Percentiles rank a stretch among this genome's conserved stretches.
Evolutionary conservation across 2,329 filamentous ascomycete genomes (phyloP).

Genomic region (Trichoderma koningiopsis): DNA sequence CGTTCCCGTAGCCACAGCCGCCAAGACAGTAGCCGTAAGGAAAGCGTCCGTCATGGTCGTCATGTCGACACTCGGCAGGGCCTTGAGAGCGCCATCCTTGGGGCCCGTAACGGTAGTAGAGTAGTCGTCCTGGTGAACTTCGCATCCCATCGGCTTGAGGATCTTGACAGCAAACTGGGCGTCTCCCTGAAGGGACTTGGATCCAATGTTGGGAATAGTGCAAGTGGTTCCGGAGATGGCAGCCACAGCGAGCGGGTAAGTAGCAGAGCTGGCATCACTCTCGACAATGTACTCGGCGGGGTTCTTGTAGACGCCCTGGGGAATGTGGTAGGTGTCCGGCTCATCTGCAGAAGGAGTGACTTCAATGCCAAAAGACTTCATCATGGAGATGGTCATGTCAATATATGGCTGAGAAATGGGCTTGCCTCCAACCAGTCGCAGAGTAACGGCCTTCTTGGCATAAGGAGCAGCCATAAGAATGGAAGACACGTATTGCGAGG

Average conservation of each 20-base stretch:
- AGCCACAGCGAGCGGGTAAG: constrained; percentile 90
- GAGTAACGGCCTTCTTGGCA: constrained; percentile 87
- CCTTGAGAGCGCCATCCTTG: constrained; percentile 69
- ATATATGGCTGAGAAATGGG: constrained; percentile 97
- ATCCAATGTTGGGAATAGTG: constrained; percentile 95
- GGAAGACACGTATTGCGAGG: constrained; percentile 98
- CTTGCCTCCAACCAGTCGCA: constrained; percentile 91
- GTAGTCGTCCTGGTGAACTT: constrained; percentile 77
- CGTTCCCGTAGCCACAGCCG: constrained; percentile 79
- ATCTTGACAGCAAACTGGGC: constrained; percentile 92
- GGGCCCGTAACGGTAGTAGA: constrained; percentile 95
- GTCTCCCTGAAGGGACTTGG: constrained; percentile 88
- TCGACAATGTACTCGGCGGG: constrained; percentile 87
- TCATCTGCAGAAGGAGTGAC: constrained; percentile 77
- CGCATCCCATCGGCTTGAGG: constrained; percentile 89
- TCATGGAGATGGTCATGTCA: constrained; percentile 99
- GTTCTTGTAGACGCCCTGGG: constrained; percentile 79
- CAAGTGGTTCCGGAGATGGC: constrained; percentile 95
- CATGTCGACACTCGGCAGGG: constrained; percentile 88
- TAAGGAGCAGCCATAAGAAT: constrained; percentile 97
- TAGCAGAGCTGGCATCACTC: constrained; percentile 96
- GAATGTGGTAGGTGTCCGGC: constrained; percentile 91
- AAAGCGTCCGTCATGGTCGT: constrained; percentile 99
- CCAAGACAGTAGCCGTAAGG: constrained; percentile 89
- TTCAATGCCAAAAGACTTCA: constrained; percentile 84